Conservation (phyloP, 768 basidiomycete genomes). For the Kwoniella europaea region DNA sequence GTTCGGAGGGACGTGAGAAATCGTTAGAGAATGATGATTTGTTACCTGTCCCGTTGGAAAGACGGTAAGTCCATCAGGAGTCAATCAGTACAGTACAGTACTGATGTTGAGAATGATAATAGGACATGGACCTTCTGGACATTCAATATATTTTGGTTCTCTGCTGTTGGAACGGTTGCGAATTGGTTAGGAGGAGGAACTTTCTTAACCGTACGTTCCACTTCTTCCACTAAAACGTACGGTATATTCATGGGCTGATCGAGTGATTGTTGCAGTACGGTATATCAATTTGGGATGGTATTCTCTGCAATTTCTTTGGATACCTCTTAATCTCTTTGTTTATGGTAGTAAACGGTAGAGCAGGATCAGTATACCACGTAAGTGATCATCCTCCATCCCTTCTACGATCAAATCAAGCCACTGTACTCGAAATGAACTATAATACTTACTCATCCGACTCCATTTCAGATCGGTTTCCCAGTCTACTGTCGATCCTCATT, state of each 20-base stretch:
- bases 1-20: constrained; percentile 31
- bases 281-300: constrained; percentile 27
- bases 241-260: background rate
- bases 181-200: constrained; percentile 41
- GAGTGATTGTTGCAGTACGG: constrained; percentile 5
- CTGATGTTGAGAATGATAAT: background rate
- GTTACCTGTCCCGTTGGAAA: constrained; percentile 28
- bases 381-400: constrained; percentile 1
- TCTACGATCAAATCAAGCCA: background rate
- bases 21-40: constrained; percentile 40
- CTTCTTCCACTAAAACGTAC: background rate
- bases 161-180: constrained; percentile 38
- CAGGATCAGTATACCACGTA: constrained; percentile 43
- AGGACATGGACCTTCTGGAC: constrained; percentile 44
- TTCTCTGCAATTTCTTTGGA: constrained; percentile 34
- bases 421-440: constrained; percentile 1
- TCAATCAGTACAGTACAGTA: no score
- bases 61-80: constrained; percentile 18
- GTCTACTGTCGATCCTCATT: constrained; percentile 45
- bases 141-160: constrained; percentile 43
- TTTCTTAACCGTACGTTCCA: constrained; percentile 32
- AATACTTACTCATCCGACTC: background rate
- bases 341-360: constrained; percentile 43
- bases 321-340: constrained; percentile 40
- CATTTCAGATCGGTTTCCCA: constrained; percentile 26